Conservation (phyloP, 2,329 filamentous ascomycete genomes). For the Aspergillus ochraceoroseus region DNA sequence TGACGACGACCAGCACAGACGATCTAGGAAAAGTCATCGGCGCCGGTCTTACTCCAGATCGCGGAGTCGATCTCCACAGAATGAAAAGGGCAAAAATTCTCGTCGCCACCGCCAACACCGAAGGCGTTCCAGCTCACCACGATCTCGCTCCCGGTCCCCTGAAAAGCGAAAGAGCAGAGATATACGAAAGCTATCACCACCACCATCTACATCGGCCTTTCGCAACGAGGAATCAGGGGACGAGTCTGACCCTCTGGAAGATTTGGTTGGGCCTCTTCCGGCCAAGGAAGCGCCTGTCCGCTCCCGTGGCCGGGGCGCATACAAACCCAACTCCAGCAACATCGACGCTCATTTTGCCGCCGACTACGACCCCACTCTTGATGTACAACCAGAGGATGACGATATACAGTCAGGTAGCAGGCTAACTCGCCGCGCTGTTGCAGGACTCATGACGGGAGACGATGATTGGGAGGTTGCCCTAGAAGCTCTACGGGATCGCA, state of each 20-base stretch:
- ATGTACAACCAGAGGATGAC: slow-evolving; percentile 38
- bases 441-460: slow-evolving; percentile 45
- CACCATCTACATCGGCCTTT: not conserved
- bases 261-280: slow-evolving; percentile 67
- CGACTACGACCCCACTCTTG: slow-evolving; percentile 53
- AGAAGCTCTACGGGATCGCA: slow-evolving; percentile 72
- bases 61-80: slow-evolving; percentile 22
- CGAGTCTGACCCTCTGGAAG: slow-evolving; percentile 67
- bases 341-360: slow-evolving; percentile 78
- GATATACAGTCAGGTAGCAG: slow-evolving; percentile 59
- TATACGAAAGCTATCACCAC: slow-evolving; percentile 5
- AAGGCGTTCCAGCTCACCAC: slow-evolving; percentile 20
- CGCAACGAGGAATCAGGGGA: slow-evolving; percentile 18
- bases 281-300: slow-evolving; percentile 44
- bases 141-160: slow-evolving; percentile 21
- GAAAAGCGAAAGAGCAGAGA: slow-evolving; percentile 13
- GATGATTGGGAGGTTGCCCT: slow-evolving; percentile 76
- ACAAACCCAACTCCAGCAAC: slow-evolving; percentile 53
- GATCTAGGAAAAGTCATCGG: slow-evolving; percentile 15
- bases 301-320: slow-evolving; percentile 66
- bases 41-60: slow-evolving; percentile 23
- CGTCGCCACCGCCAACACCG: slow-evolving; percentile 16
- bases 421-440: slow-evolving; percentile 40
- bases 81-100: slow-evolving; percentile 9
- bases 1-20: slow-evolving; percentile 17